Evolutionary conservation across 768 basidiomycete genomes (phyloP), one percentile per base, ranked within the genome.

Genomic region (Tricholoma flavovirens): DNA sequence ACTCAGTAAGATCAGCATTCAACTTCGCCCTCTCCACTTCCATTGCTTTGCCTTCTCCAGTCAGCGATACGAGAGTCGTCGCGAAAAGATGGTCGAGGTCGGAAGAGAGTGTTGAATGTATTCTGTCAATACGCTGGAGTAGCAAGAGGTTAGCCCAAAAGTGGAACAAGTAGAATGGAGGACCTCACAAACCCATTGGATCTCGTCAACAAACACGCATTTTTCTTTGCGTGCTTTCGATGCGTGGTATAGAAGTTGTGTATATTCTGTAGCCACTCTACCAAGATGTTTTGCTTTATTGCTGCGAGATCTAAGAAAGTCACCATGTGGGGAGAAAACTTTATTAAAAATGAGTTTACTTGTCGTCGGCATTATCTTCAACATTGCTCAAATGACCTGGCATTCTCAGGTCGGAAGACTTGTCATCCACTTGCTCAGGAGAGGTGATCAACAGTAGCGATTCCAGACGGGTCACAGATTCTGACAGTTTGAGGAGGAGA

Each of bases 191-290:
- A 98, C 96, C 82, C 88, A 90, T 77, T 92, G 86, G 5, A 95
- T 79, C 60, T 90, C 87, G 54, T 86, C 80, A 3, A 96, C 84
- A 60, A 92, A 94, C 1, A 76, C 81, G 59, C 93, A 93, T 1
- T 82, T 80, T 63, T 94, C 89, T 9, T 73, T 72, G 5, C 81
- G 77, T 10, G 95, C 93, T 69, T 97, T 96, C 17, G 83, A 81
- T 22, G 83, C 81, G 61, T 97, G 90, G 68, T 99, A 99, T 22
- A 93, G 77, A 17, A 98, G 78, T 66, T 98, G 95, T 9, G 83
- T 90, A 66, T 96, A 98, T 70, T 98, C 97, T 8, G 84, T 78
- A 12, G 94, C 92, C 26, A 95, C 89, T 51, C 95, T 83, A 10
- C 81, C 78, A 12, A 96, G 77, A 66, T 93, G 90, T 67, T 93